Evolutionary conservation across 2,329 filamentous ascomycete species (phyloP).

Genomic region (Trichoderma afroharzianum): DNA sequence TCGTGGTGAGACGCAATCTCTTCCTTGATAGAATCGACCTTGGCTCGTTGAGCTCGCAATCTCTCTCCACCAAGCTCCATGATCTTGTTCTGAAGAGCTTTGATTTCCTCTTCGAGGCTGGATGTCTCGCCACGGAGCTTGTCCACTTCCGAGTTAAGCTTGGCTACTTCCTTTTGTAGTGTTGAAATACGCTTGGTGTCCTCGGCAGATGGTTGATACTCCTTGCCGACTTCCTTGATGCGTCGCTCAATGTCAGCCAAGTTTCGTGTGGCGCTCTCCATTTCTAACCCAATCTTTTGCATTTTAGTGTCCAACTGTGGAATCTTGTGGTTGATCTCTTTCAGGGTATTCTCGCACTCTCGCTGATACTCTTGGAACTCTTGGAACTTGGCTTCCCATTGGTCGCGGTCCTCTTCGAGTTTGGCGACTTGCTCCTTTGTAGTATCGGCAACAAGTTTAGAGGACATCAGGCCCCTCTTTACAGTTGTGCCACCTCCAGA

Average conservation of each 20-base stretch:
- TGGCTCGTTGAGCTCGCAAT: constrained; percentile 82
- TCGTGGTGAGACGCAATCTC: constrained; percentile 79
- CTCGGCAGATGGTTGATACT: constrained; percentile 74
- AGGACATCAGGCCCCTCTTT: constrained; percentile 93
- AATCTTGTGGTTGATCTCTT: constrained; percentile 70
- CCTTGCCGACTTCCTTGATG: constrained; percentile 76
- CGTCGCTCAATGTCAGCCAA: constrained; percentile 79
- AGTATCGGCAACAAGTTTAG: constrained; percentile 83
- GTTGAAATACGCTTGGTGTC: constrained; percentile 71
- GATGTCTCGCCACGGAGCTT: constrained; percentile 81
- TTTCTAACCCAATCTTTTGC: constrained; percentile 84
- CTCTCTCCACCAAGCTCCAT: constrained; percentile 97
- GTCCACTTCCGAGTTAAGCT: constrained; percentile 72
- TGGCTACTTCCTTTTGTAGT: constrained; percentile 73
- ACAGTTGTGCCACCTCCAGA: constrained; percentile 90
- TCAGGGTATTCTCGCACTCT: constrained; percentile 70
- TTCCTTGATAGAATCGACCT: constrained; percentile 84
- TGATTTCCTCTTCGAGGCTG: constrained; percentile 89
- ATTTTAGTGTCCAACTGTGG: constrained; percentile 84
- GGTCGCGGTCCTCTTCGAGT: constrained; percentile 82
- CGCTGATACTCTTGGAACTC: constrained; percentile 82
- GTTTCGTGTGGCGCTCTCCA: constrained; percentile 83
- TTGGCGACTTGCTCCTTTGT: constrained; percentile 85
- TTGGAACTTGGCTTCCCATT: constrained; percentile 76
- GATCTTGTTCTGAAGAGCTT: constrained; percentile 89